These are phyloP conservation scores for Elongisporangium prolatum DNA, from an alignment of 352 stramenopile species.

Conservation along the genomic window DNA sequence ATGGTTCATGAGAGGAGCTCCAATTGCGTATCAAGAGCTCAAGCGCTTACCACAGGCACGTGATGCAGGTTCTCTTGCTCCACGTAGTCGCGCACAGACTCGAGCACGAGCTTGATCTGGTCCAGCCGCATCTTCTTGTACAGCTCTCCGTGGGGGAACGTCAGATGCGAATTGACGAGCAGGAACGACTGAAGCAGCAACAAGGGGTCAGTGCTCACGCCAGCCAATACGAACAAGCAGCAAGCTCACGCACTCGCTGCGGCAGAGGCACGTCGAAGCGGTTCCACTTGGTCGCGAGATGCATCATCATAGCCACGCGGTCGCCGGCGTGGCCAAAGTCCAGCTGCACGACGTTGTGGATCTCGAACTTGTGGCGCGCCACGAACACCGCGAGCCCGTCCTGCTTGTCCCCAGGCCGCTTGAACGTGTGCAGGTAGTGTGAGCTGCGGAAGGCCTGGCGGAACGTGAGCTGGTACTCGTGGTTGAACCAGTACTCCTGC, in stretches of 20 bases:
- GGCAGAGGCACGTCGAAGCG: constrained; percentile 30
- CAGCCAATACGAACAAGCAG: too few species aligned
- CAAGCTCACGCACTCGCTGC: constrained; percentile 30
- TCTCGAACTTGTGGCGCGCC: constrained; percentile 66
- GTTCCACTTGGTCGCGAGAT: constrained; percentile 82
- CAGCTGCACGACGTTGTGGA: constrained; percentile 74
- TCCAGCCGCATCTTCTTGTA: constrained; percentile 74
- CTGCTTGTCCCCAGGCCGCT: constrained; percentile 73
- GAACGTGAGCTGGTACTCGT: constrained; percentile 70
- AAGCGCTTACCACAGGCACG: constrained; percentile 47
- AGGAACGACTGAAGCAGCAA: constrained; percentile 50
- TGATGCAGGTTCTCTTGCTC: constrained; percentile 52
- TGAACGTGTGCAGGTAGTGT: constrained; percentile 70
- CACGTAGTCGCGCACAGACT: constrained; percentile 66
- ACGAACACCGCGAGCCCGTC: constrained; percentile 81
- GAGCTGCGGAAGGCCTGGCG: constrained; percentile 49
- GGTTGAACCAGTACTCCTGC: constrained; percentile 84
- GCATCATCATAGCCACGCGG: constrained; percentile 78
- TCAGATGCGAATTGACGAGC: constrained; percentile 82
- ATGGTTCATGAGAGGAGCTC: background rate
- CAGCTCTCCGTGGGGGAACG: constrained; percentile 77
- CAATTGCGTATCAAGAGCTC: background rate
- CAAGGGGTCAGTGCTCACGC: background rate
- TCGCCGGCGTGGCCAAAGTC: constrained; percentile 67
- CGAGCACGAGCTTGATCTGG: constrained; percentile 77